Evolutionary conservation across 2,329 filamentous ascomycete genomes (phyloP), one percentile per base, ranked within the genome.

Genomic region (Trichoderma breve): DNA sequence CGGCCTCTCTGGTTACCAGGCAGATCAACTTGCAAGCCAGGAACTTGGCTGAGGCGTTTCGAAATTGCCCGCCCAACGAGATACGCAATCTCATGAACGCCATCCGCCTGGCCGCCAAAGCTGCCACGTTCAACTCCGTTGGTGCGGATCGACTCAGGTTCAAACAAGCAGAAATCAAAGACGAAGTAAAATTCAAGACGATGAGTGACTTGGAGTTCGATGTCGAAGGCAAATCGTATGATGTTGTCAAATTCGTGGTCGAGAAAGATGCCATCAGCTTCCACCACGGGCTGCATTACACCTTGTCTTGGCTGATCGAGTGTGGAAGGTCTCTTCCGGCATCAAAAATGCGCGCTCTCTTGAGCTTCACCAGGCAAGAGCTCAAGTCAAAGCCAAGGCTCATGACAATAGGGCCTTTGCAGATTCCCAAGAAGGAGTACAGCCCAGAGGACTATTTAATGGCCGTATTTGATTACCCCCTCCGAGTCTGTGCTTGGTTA

Each of bases 261-360:
- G 94, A 97, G 76, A 91, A 92, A 75, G 93, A 97, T 76, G 90
- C 92, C 1, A 96, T 99, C 83, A 98, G 96, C 83, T 98, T 99
- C 81, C 96, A 99, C 79, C 96, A 99, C 80, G 94, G 94, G 1
- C 86, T 99, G 32, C 96, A 99, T 82, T 99, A 98, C 80, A 97
- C 94, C 0, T 84, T 98, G 2, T 99, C 96, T 0, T 99, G 96
- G 96, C 85, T 99, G 47, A 88, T 99, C 72, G 96, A 99, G 80
- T 93, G 92, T 76, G 96, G 91, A 58, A 94, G 95, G 78, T 87
- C 89, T 63, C 91, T 97, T 84, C 84, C 89, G 36, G 86, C 87
- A 9, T 88, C 91, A 24, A 86, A 91, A 63, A 85, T 98, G 74
- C 88, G 86, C 57, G 85, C 86, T 3, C 82, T 97, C 7, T 83